Percentiles rank a stretch among this genome's conserved stretches.
phyloP scores from a whole-genome alignment of 2,329 filamentous ascomycete species.

The Leptographium procerum region DNA sequence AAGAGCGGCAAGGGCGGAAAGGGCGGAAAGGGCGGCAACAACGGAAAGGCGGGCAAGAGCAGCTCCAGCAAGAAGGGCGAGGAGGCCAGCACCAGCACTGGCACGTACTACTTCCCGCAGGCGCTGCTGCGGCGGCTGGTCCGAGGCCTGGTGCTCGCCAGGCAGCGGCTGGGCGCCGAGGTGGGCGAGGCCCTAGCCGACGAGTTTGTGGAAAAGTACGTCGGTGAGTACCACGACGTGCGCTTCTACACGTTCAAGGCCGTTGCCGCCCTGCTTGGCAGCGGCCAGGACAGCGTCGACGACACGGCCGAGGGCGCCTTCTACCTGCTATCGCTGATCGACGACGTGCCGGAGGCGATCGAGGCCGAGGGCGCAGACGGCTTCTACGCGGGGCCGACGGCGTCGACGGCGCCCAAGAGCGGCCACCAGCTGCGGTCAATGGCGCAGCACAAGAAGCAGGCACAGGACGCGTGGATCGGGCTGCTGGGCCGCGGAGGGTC shows the following conservation, averaged over 20 bases:
- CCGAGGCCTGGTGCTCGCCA: conserved; percentile 40
- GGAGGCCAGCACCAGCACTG: neutral
- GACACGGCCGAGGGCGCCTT: conserved; percentile 40
- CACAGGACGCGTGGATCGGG: conserved; percentile 78
- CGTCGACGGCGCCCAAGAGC: conserved; percentile 56
- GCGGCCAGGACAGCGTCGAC: conserved; percentile 12
- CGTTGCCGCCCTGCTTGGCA: conserved; percentile 27
- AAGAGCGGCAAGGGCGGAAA: neutral
- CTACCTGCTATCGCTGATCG: conserved; percentile 52
- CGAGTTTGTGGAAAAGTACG: conserved; percentile 67
- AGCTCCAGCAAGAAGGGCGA: neutral
- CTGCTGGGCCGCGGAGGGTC: conserved; percentile 55
- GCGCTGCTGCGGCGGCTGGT: conserved; percentile 56
- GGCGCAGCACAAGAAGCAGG: conserved; percentile 62
- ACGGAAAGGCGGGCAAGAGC: too few species aligned
- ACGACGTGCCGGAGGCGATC: conserved; percentile 56
- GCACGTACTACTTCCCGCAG: conserved; percentile 52
- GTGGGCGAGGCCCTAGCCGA: conserved; percentile 37
- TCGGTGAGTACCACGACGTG: conserved; percentile 73
- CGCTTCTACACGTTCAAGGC: conserved; percentile 70
- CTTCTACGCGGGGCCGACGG: conserved; percentile 47
- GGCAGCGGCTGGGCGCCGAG: conserved; percentile 12
- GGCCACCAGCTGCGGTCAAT: conserved; percentile 55
- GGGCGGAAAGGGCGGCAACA: neutral
- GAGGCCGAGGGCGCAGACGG: conserved; percentile 57